Evolutionary conservation across 345 rosid species (phyloP).

Genomic region (Linum lewisii): DNA sequence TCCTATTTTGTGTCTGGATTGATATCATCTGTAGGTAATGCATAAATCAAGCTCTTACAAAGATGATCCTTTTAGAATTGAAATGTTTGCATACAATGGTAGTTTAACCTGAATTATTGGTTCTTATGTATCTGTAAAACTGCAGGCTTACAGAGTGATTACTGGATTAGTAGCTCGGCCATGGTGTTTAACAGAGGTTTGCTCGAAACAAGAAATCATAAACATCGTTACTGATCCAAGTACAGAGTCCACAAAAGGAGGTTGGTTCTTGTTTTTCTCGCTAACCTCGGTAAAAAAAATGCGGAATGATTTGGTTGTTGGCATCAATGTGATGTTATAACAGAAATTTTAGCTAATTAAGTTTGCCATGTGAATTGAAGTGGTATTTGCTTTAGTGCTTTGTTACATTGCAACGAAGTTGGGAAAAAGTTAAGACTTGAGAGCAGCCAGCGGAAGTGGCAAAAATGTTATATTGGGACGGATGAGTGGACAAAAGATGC

Average conservation of each 20-base stretch:
- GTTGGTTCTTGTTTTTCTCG: slow-evolving; percentile 18
- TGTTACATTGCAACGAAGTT: background rate
- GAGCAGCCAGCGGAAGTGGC: background rate
- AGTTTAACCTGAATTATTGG: background rate
- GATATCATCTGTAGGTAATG: too few species aligned
- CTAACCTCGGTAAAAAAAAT: background rate
- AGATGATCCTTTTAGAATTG: background rate
- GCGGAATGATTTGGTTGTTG: background rate
- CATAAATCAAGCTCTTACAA: too few species aligned
- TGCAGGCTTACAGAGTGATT: slow-evolving; percentile 68
- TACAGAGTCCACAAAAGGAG: slow-evolving; percentile 64
- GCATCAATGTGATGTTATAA: background rate
- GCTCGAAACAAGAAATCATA: slow-evolving; percentile 67
- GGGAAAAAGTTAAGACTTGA: background rate
- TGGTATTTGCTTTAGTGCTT: background rate
- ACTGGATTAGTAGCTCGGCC: slow-evolving; percentile 65
- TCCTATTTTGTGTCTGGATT: too few species aligned
- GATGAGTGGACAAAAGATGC: too few species aligned
- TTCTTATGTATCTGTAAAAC: background rate
- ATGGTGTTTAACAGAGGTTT: slow-evolving; percentile 81
- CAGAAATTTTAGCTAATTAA: background rate
- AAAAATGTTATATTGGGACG: background rate
- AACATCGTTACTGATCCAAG: slow-evolving; percentile 50
- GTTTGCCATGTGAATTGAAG: background rate
- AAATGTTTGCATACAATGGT: background rate